Percentiles rank a stretch among this genome's conserved stretches.
Conservation (phyloP, 805 yeast species). For the Kluyveromyces wickerhamii region DNA sequence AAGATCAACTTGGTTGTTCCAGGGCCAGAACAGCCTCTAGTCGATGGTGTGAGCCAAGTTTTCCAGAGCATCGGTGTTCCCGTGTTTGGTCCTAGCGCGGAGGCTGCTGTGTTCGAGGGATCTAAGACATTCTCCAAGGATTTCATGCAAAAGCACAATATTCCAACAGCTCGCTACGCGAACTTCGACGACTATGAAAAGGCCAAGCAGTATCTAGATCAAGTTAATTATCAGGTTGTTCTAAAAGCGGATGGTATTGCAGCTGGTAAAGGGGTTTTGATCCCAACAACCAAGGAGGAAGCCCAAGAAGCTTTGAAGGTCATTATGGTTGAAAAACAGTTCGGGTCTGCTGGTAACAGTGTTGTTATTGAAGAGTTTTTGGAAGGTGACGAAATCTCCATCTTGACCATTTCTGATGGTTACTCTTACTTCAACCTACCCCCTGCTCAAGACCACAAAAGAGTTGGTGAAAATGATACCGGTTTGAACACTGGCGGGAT, state of each 20-base stretch:
- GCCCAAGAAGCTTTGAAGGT: slow-evolving; percentile 77
- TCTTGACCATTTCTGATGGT: slow-evolving; percentile 88
- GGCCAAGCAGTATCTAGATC: slow-evolving; percentile 64
- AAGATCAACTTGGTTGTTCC: slow-evolving; percentile 74
- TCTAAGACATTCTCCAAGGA: slow-evolving; percentile 91
- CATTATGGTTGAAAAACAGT: slow-evolving; percentile 82
- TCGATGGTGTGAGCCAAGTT: slow-evolving; percentile 75
- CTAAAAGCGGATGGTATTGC: slow-evolving; percentile 98
- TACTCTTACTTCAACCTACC: slow-evolving; percentile 86
- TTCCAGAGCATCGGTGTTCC: slow-evolving; percentile 84
- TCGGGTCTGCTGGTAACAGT: slow-evolving; percentile 90
- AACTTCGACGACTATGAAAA: slow-evolving; percentile 70
- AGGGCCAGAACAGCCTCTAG: slow-evolving; percentile 99
- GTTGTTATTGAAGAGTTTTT: slow-evolving; percentile 93
- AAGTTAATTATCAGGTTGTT: slow-evolving; percentile 68
- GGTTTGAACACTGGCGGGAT: slow-evolving; percentile 98
- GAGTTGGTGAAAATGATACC: slow-evolving; percentile 85
- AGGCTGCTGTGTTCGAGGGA: slow-evolving; percentile 94
- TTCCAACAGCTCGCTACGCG: slow-evolving; percentile 89
- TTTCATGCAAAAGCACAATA: slow-evolving; percentile 84
- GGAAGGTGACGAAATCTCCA: slow-evolving; percentile 95
- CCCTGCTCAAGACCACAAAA: slow-evolving; percentile 97
- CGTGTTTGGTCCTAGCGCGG: slow-evolving; percentile 90
- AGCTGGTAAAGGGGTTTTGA: slow-evolving; percentile 96
- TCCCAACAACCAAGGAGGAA: slow-evolving; percentile 77